Evolutionary conservation across 768 basidiomycete species (phyloP), one percentile per base, ranked within the genome.

Genomic region (Pleurotus pulmonarius): DNA sequence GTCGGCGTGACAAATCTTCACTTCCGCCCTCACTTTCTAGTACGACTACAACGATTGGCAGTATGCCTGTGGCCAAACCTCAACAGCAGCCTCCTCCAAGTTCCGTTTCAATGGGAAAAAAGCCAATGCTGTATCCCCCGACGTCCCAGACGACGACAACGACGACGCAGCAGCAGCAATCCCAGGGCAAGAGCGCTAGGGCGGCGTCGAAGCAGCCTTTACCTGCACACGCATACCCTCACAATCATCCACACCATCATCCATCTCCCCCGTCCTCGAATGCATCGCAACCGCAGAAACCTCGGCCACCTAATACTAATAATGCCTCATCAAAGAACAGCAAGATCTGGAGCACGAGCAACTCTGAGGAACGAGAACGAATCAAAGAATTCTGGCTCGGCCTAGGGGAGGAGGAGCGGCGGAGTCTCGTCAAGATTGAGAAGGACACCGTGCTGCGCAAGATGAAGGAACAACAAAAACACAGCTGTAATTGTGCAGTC

Each of bases 391-490:
- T 98, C 71, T 99, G 96, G 97, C 83, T 98, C 26, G 88, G 83
- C 24, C 80, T 99, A n/a, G 84, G 84, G 25, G 94, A 98, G 75
- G 85, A 88, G 57, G 94, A 98, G 70, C 83, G 97, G 26, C 76
- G 92, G 60, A 89, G 85, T 73, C 83, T 99, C 58, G 94, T 99
- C 75, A 91, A 92, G 80, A 85, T 98, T 66, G 97, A 99, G 81
- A 98, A 98, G 75, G 95, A 98, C 70, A 93, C 94, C 22, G 96
- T 98, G 26, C 75, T 98, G 57, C 85, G 84, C 73, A 98, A 98
- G 84, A 99, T 99, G 94, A 98, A 98, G 79, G 97, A 99, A 73
- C 92, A 98, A 77, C 94, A 98, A 82, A 90, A 92, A 67, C 94
- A 98, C 69, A 88, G 87, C 59, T 99, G 97, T 69, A 87, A 87